Evolutionary conservation across 1,139 yeast species (phyloP).

Genomic region (Geotrichum reessii): DNA sequence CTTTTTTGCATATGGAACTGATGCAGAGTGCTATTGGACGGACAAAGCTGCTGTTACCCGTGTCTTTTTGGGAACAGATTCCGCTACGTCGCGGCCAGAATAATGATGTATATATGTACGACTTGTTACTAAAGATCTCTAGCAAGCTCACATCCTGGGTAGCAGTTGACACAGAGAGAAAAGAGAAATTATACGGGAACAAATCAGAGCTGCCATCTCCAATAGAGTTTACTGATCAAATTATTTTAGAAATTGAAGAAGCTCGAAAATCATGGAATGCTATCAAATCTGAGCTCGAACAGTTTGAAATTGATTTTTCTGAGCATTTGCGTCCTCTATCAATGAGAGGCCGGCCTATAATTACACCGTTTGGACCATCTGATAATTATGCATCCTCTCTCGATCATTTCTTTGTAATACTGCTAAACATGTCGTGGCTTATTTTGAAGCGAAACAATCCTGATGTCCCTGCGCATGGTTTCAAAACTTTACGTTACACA

Average conservation of each 20-base stretch:
- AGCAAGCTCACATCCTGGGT: slow-evolving; percentile 1
- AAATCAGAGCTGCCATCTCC: background rate
- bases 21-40: slow-evolving; percentile 19
- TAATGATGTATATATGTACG: background rate
- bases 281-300: background rate
- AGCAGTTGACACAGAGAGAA: slow-evolving; percentile 5
- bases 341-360: slow-evolving; percentile 1
- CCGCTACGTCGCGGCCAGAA: slow-evolving; percentile 4
- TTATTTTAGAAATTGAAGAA: background rate
- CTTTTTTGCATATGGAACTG: slow-evolving; percentile 17
- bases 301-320: background rate
- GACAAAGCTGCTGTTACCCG: slow-evolving; percentile 5
- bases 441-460: slow-evolving; percentile 7
- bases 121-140: background rate
- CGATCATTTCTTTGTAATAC: background rate
- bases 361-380: slow-evolving; percentile 5
- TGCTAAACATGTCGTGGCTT: slow-evolving; percentile 5
- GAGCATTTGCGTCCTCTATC: background rate
- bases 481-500: slow-evolving; percentile 2
- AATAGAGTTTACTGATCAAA: background rate
- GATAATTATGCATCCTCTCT: background rate
- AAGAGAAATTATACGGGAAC: slow-evolving; percentile 4
- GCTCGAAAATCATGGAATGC: slow-evolving; percentile 1
- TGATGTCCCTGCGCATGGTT: slow-evolving; percentile 7
- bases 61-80: slow-evolving; percentile 9